These are phyloP conservation scores for Colletotrichum eleusines DNA, from an alignment of 2,329 filamentous ascomycete species.

Conservation along the genomic window DNA sequence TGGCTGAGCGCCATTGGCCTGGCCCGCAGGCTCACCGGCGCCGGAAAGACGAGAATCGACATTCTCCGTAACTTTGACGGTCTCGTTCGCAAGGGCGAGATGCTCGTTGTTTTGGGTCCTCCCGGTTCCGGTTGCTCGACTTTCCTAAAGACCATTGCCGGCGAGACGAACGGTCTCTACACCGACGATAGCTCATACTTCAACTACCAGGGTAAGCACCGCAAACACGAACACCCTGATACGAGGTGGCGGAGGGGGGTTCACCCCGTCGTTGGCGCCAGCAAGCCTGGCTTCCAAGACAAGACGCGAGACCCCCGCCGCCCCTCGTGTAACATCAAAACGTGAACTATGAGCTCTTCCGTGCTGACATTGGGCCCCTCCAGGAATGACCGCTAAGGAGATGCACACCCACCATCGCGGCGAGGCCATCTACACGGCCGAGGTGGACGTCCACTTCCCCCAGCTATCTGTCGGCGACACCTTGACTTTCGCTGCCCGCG, in stretches of 20 bases:
- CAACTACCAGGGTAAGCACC: conserved; percentile 80
- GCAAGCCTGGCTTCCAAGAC: neutral
- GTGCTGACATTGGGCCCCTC: conserved; percentile 1
- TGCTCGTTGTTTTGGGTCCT: conserved; percentile 80
- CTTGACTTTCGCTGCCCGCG: conserved; percentile 79
- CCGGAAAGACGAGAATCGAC: conserved; percentile 70
- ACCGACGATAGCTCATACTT: conserved; percentile 78
- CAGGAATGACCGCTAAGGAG: conserved; percentile 74
- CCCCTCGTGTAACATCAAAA: conserved; percentile 6
- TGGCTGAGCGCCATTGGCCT: conserved; percentile 63
- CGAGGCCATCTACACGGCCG: conserved; percentile 88
- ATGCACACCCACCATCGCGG: conserved; percentile 85
- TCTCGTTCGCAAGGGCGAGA: conserved; percentile 77
- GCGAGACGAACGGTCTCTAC: conserved; percentile 84
- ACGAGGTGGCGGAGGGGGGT: neutral
- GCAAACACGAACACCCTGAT: neutral
- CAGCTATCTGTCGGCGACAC: conserved; percentile 83
- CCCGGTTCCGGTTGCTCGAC: conserved; percentile 84
- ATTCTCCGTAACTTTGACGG: conserved; percentile 78
- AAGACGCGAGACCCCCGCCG: conserved; percentile 10
- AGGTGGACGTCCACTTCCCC: conserved; percentile 86
- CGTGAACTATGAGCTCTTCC: neutral
- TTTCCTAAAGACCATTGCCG: conserved; percentile 85
- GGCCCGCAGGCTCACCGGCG: conserved; percentile 63
- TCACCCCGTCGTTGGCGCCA: neutral